Evolutionary conservation across 2,329 filamentous ascomycete genomes (phyloP), one percentile per base, ranked within the genome.

Genomic region (Neospermospora avenae): DNA sequence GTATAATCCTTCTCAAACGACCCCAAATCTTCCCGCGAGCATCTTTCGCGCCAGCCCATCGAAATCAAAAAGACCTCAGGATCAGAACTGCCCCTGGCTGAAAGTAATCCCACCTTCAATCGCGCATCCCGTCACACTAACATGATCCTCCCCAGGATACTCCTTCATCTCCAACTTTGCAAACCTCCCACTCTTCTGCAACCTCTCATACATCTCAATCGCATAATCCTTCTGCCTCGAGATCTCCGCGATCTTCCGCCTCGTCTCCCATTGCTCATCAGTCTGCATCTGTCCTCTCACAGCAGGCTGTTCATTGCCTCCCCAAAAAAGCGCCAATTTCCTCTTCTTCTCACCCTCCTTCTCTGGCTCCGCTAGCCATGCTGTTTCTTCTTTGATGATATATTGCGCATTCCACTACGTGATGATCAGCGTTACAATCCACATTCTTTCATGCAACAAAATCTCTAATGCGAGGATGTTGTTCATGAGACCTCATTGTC

Each of bases 101-200:
- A 51, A 51, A 3, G 48, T 51, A 11, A 51, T 35, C 6, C 48
- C 48, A 11, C 48, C 39, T 18, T 55, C 53, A 45, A 55, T 42
- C 41, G 41, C 53, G 34, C 48, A 52, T 14, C 48, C 48, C 13
- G 31, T 28, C 13, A 58, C 56, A 53, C 56, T 58, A 6, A 41
- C 34, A 45, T 58, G 56, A 44, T 46, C 42, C 22, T 58, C 56
- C 5, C 20, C 39, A 46, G 35, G 39, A 46, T 58, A 58, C 16
- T 31, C 56, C 48, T 45, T 53, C 37, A 46, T 28, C 25, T 28
- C 37, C 6, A 58, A 14, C 20, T 35, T 41, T 18, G 22, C 35
- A 34, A 58, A 45, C 14, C 31, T 35, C 14, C 42, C 42, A 46
- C 48, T 45, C 18, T 39, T 41, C 42, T 35, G 3, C 22, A 58